These are phyloP conservation scores for Metschnikowia reukaufii DNA, from an alignment of 805 yeast species.

Conservation along the genomic window DNA sequence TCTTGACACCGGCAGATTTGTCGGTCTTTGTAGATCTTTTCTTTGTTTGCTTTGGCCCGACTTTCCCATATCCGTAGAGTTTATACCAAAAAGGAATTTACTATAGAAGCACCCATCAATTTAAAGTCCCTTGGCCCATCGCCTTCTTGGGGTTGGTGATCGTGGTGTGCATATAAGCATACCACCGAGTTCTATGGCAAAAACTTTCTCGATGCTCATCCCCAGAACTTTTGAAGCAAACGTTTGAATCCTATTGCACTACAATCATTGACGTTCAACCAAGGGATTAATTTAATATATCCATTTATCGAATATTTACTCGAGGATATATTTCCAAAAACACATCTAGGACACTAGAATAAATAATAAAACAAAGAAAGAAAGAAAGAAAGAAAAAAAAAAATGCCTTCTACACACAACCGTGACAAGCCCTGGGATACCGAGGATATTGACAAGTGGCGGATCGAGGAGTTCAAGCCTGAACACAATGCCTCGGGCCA, in stretches of 20 bases:
- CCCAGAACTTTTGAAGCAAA: neutral
- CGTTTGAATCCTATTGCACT: neutral
- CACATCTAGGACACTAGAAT: neutral
- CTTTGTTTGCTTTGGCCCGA: slow-evolving; percentile 1
- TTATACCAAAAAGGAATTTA: too few species aligned
- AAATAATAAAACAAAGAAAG: neutral
- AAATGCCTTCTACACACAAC: slow-evolving; percentile 90
- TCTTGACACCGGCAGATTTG: neutral
- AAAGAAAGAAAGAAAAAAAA: slow-evolving; percentile 1
- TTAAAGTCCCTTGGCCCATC: too few species aligned
- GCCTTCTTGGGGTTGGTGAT: neutral
- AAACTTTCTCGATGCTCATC: slow-evolving; percentile 15
- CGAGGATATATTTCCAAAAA: neutral
- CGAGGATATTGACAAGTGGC: slow-evolving; percentile 92
- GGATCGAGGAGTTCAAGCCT: slow-evolving; percentile 79
- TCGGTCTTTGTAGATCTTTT: neutral
- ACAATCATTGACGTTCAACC: too few species aligned
- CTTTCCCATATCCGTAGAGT: slow-evolving; percentile 1
- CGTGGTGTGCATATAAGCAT: neutral
- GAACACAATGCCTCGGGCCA: slow-evolving; percentile 86
- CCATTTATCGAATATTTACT: too few species aligned
- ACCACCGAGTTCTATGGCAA: neutral
- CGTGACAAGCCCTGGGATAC: slow-evolving; percentile 98
- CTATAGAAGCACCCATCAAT: too few species aligned
- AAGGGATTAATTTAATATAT: too few species aligned